Evolutionary conservation across 495 filamentous ascomycete species (phyloP), one percentile per base, ranked within the genome.

Genomic region (Podospora sp.): DNA sequence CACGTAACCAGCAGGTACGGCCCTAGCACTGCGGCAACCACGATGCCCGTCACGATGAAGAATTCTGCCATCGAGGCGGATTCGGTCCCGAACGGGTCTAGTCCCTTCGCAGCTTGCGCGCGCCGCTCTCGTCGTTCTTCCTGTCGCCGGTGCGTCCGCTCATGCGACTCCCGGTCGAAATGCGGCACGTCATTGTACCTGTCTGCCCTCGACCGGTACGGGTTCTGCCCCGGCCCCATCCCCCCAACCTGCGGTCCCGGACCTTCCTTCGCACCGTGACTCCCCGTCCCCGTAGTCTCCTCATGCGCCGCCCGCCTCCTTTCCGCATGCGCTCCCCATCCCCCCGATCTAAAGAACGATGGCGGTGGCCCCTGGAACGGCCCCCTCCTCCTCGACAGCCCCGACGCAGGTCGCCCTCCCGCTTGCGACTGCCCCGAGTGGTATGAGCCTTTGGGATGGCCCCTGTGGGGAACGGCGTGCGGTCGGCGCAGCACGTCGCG

Each of bases 321-420:
- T 55, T 79, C 76, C 16, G 71, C 65, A 51, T 87, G 82, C 35
- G 77, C 67, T 22, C 85, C 88, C 86, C 88, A 92, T 4, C 92
- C 93, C 0, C 92, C 94, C 62, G 84, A 87, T 20, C 86, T 83
- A 75, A 90, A 97, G 77, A 97, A 99, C 68, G 87, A 90, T 0
- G 95, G 94, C 64, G 95, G 94, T 9, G 95, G 94, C 0, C 95
- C 95, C 1, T 83, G 85, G 78, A 94, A 96, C 1, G 89, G 81
- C 0, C 87, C 83, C 0, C 92, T 83, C 16, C 95, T 85, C 52
- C 90, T 84, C 73, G 89, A 92, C 6, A 99, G 80, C 0, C 96
- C 95, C 26, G 88, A 91, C 0, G 92, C 85, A 0, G 92, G 90
- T 1, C 92, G 84, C 0, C 90, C 91, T 14, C 92, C 91, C 4